Base-by-base conservation (phyloP, 116 monocot species). In the Dioscorea cayenensis region DNA sequence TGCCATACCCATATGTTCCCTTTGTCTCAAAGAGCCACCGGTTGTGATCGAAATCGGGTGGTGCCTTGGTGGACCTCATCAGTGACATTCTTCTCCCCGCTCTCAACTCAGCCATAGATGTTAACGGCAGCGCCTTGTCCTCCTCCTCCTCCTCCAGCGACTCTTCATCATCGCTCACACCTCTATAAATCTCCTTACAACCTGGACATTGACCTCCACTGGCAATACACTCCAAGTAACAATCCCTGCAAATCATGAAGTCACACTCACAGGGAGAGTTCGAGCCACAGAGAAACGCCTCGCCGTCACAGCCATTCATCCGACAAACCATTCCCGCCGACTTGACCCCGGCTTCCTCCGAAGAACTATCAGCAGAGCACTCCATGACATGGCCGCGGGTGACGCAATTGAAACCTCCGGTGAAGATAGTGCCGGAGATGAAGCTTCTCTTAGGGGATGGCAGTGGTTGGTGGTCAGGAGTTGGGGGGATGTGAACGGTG, bases 1-100 rank as follows among this genome's bases (percentile, higher is more conserved):
- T 99, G 36, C 99, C 99, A 16, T 99, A 99, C 3, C 99, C 99
- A 19, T 99, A 99, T 1, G 99, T 99, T 38, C 99, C 99, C 63
- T 91, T 93, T 2, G 91, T 93, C 91, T 99, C 94, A 38, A 87
- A 99, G 12, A 97, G 79, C 97, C 99, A 99, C 6, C 99, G 64
- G 16, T 76, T 84, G 69, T 99, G 92, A 64, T 99, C 99, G 51
- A 99, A 93, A 7, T 97, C 97, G 0, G 78, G 38, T 8, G 80
- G 80, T 28, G 68, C 77, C 55, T 84, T 90, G 38, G 72, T 79
- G 0, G 99, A 99, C 28, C 76, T 86, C 82, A 90, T 80, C 72
- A 99, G 63, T 22, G 90, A 90, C 17, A 90, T 37, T 64, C 83
- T 76, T 63, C 82, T 62, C 22, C 78, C 76, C 0, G 36, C 52